phyloP scores from a whole-genome alignment of 129 eudicot genomes.

The Mikania micrantha region DNA sequence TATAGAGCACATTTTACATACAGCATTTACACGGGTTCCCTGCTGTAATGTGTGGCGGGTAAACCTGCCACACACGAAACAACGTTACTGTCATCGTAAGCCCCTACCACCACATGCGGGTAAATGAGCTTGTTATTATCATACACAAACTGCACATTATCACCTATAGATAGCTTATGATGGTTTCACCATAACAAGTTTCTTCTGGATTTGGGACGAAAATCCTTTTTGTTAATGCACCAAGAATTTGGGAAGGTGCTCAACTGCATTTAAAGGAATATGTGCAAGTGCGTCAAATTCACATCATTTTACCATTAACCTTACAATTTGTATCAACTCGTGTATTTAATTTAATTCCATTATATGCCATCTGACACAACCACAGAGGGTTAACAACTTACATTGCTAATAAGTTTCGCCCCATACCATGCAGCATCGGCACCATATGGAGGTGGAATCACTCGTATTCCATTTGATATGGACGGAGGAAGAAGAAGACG shows the following conservation, averaged over 20 bases:
- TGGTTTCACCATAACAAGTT: slow-evolving; percentile 56
- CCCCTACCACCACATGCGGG: no score
- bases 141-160: no score
- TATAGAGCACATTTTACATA: no score
- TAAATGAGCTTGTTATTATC: no score
- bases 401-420: slow-evolving; percentile 90
- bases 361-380: not conserved
- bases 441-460: slow-evolving; percentile 83
- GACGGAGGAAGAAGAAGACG: slow-evolving; percentile 44
- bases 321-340: no score
- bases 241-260: slow-evolving; percentile 82
- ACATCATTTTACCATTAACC: not conserved
- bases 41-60: no score
- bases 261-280: slow-evolving; percentile 40
- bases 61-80: no score
- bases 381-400: slow-evolving; percentile 23
- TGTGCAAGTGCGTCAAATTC: not conserved
- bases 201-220: slow-evolving; percentile 43
- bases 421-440: slow-evolving; percentile 91
- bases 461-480: slow-evolving; percentile 60
- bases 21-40: no score
- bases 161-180: no score
- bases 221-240: slow-evolving; percentile 76
- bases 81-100: no score
- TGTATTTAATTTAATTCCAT: no score